Conservation (phyloP, 768 basidiomycete species). For the Dictyophora rubrovolvata region DNA sequence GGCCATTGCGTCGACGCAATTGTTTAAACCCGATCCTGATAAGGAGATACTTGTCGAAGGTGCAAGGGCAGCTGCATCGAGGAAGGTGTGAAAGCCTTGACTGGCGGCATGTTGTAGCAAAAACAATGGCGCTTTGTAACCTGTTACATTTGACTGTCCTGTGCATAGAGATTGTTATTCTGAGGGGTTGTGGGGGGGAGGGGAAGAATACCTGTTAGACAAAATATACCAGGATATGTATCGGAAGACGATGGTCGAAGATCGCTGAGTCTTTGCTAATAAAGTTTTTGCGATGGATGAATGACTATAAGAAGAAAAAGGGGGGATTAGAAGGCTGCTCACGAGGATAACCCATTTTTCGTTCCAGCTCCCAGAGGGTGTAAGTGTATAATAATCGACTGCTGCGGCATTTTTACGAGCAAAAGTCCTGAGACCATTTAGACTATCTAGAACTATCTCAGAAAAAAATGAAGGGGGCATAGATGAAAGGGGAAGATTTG, state of each 20-base stretch:
- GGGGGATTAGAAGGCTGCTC: neutral
- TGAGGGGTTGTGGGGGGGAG: neutral
- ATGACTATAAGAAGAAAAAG: neutral
- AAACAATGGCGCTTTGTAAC: slow-evolving; percentile 58
- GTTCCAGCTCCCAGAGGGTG: slow-evolving; percentile 2
- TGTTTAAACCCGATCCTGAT: slow-evolving; percentile 26
- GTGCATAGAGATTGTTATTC: slow-evolving; percentile 31
- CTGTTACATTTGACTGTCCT: slow-evolving; percentile 75
- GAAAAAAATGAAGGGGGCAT: slow-evolving; percentile 6
- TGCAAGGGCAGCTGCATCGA: slow-evolving; percentile 76
- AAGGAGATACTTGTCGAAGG: slow-evolving; percentile 63
- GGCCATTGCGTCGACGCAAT: slow-evolving; percentile 71
- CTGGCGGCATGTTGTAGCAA: slow-evolving; percentile 53
- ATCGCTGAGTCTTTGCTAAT: slow-evolving; percentile 2
- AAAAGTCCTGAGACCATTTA: slow-evolving; percentile 72
- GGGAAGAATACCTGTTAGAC: slow-evolving; percentile 1
- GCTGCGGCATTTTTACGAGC: slow-evolving; percentile 44
- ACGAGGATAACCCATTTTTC: slow-evolving; percentile 6
- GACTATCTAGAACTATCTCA: slow-evolving; percentile 34
- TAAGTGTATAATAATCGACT: slow-evolving; percentile 47
- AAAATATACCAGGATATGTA: slow-evolving; percentile 6
- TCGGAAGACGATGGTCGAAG: neutral
- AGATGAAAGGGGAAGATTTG: neutral
- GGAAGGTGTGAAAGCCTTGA: slow-evolving; percentile 62
- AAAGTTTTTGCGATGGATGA: neutral